A percentile compares a stretch with the other conserved stretches of the same genome.
Conservation (phyloP, 106 monocot genomes). For the Dendrobium officinale region DNA sequence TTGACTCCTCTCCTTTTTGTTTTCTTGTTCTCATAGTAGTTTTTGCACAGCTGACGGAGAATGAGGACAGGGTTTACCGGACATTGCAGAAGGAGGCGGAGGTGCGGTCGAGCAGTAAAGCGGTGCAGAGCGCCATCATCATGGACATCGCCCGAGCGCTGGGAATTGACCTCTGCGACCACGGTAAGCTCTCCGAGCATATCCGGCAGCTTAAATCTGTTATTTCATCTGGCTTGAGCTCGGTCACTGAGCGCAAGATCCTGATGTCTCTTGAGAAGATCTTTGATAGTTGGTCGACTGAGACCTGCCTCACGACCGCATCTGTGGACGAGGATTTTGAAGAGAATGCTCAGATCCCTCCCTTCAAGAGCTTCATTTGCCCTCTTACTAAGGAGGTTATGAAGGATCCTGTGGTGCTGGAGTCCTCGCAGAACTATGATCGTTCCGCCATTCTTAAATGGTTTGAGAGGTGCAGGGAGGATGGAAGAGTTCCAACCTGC, state of each 20-base stretch:
- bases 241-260: constrained; percentile 34
- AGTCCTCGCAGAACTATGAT: constrained; percentile 57
- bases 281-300: constrained; percentile 31
- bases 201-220: constrained; percentile 23
- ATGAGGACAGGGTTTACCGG: constrained; percentile 36
- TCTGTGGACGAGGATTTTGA: constrained; percentile 13
- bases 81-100: constrained; percentile 44
- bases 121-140: constrained; percentile 45
- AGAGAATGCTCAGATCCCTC: constrained; percentile 36
- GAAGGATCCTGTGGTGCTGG: constrained; percentile 55
- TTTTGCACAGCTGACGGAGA: constrained; percentile 29
- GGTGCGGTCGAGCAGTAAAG: constrained; percentile 24
- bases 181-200: constrained; percentile 23
- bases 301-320: constrained; percentile 7
- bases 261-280: constrained; percentile 38
- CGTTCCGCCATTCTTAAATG: constrained; percentile 47
- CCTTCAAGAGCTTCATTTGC: constrained; percentile 44
- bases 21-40: neutral
- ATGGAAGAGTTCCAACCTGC: constrained; percentile 49
- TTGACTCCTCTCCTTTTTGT: neutral
- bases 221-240: constrained; percentile 15
- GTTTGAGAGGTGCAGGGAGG: constrained; percentile 53
- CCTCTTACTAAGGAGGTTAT: constrained; percentile 64
- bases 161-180: constrained; percentile 19
- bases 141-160: constrained; percentile 50